Evolutionary conservation across 2,329 filamentous ascomycete genomes (phyloP).

Genomic region (Ustulina deusta): DNA sequence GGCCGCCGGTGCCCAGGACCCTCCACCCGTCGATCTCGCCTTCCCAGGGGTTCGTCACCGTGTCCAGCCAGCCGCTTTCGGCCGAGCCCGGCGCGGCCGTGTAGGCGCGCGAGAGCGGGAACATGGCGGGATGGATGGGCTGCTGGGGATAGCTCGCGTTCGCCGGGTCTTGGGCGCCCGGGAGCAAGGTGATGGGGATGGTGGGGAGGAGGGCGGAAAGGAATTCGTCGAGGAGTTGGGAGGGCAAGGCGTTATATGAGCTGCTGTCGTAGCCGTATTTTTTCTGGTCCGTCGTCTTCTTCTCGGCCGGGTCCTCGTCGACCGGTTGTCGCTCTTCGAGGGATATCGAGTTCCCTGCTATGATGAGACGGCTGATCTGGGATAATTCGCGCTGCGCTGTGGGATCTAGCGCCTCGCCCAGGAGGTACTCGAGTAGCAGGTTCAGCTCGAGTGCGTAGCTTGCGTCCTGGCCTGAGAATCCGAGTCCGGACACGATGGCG

Average conservation of each 20-base stretch:
- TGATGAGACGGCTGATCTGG: slow-evolving; percentile 84
- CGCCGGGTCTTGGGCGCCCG: slow-evolving; percentile 86
- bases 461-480: slow-evolving; percentile 79
- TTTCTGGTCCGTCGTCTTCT: slow-evolving; percentile 64
- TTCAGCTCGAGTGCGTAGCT: slow-evolving; percentile 81
- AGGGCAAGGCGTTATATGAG: slow-evolving; percentile 87
- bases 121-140: slow-evolving; percentile 91
- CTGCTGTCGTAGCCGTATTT: slow-evolving; percentile 96
- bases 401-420: slow-evolving; percentile 80
- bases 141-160: slow-evolving; percentile 93
- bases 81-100: slow-evolving; percentile 59
- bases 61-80: slow-evolving; percentile 82
- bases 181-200: slow-evolving; percentile 88
- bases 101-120: slow-evolving; percentile 80
- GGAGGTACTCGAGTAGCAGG: slow-evolving; percentile 85
- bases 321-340: slow-evolving; percentile 51
- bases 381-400: slow-evolving; percentile 69
- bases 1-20: slow-evolving; percentile 86
- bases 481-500: slow-evolving; percentile 89
- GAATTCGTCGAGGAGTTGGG: slow-evolving; percentile 85
- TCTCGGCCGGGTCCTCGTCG: slow-evolving; percentile 58
- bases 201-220: slow-evolving; percentile 84
- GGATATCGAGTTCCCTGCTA: slow-evolving; percentile 88
- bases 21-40: slow-evolving; percentile 91
- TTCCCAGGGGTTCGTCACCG: slow-evolving; percentile 93